Conservation (phyloP, 2,329 filamentous ascomycete genomes). For the Colletotrichum truncatum region DNA sequence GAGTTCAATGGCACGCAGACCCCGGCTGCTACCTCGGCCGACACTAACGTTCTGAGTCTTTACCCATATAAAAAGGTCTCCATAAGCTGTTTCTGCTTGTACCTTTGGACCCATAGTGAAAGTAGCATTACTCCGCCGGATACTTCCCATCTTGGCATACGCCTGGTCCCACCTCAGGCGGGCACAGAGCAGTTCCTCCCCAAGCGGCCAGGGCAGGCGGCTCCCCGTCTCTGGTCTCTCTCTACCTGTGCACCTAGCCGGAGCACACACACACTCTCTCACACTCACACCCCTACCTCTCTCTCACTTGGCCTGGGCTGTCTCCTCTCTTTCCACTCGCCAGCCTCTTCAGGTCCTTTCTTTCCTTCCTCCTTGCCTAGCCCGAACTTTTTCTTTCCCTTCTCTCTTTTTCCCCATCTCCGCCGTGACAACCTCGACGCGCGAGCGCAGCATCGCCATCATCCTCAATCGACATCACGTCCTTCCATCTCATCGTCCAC, state of each 20-base stretch:
- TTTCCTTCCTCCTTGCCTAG: constrained; percentile 25
- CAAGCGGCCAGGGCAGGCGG: constrained; percentile 17
- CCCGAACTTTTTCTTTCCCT: constrained; percentile 20
- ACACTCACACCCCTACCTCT: not conserved
- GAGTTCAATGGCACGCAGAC: not conserved
- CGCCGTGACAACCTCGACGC: constrained; percentile 29
- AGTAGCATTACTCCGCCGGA: not conserved
- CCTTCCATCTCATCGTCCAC: not conserved
- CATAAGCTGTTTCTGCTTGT: not conserved
- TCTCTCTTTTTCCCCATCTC: constrained; percentile 15
- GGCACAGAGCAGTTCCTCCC: constrained; percentile 26
- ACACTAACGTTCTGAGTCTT: not conserved
- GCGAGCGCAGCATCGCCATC: constrained; percentile 12
- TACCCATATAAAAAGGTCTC: not conserved
- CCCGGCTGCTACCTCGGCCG: not conserved
- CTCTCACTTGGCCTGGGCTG: not conserved
- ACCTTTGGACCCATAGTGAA: not conserved
- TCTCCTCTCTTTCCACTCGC: constrained; percentile 30
- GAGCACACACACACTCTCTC: not conserved
- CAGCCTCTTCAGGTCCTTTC: constrained; percentile 27
- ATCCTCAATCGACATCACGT: not conserved
- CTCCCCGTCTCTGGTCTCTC: constrained; percentile 22
- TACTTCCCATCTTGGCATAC: constrained; percentile 23
- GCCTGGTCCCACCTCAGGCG: constrained; percentile 13
- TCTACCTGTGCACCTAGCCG: constrained; percentile 9